Evolutionary conservation across 495 filamentous ascomycete species (phyloP), one percentile per base, ranked within the genome.

Genomic region (Antarctomyces pellizariae): DNA sequence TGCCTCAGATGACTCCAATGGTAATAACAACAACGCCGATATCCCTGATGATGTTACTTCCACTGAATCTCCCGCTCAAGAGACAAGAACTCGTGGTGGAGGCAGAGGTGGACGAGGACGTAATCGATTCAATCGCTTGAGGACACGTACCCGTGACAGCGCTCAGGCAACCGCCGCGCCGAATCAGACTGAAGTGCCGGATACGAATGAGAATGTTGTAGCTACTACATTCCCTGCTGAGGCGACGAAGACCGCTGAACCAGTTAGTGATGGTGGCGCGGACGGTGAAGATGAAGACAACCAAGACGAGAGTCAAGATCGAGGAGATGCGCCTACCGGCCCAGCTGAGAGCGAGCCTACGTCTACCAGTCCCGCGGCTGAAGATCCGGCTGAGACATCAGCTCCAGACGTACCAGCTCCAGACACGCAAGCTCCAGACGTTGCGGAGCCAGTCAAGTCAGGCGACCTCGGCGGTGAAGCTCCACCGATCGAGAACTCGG

Each of bases 401-500:
- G 33, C 20, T 7, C 6, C n/a, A 24, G n/a, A n/a, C 7, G 6
- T 22, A 13, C 8, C 15, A 3, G 13, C 13, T n/a, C 29, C 10
- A 7, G 7, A 7, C 19, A 7, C 10, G 7, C 36, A 50, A 62
- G 37, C 48, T 64, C 19, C 62, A 66, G 38, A 34, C 48, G 25
- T 66, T 63, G 51, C 52, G 26, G 1, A 1, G 27, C 22, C 11
- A n/a, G 32, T 37, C 29, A 32, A 37, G 35, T 32, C 45, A 22
- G 55, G 53, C 23, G 35, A 41, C 22, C 52, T 69, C 11, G 63
- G 62, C 31, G 56, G 57, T 4, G 35, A 49, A 3, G 41, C 57
- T 1, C 54, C 60, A 4, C 40, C 59, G 6, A 50, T 66, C 14
- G 37, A 51, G 30, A 49, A 47, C 37, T 41, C 47, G 14, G 46